Evolutionary conservation across 768 basidiomycete genomes (phyloP), one percentile per base, ranked within the genome.

Genomic region (Leccinum uliginosum): DNA sequence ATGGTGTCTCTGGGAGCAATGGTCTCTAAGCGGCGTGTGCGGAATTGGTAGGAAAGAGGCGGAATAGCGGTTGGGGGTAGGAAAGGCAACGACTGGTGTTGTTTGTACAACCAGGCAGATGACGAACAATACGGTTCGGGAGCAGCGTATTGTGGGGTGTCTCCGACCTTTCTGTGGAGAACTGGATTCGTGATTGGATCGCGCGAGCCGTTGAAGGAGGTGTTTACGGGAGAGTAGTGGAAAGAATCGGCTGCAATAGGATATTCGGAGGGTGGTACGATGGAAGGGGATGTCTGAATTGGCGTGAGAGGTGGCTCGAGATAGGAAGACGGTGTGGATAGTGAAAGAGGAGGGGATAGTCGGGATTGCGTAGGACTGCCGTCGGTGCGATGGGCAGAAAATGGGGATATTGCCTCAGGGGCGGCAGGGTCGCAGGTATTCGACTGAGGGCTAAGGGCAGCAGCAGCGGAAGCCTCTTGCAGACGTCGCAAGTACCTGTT

Each of bases 1-100:
- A 94, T 85, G 6, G 86, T 88, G 56, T 90, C 87, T 53, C 90
- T 80, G 19, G 90, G 88, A 10, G 91, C 88, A 53, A 94, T 83
- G 58, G 89, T 85, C 66, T 93, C 89, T 47, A 96, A 75, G 32
- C 88, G 79, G 65, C 86, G 86, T 2, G 86, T 80, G n/a, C 85
- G 81, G 66, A 85, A 86, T 67, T 86, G 86, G 66, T 82, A 82
- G 0, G 86, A 85, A 29, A 91, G 79, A n/a, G 88, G 83, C 23
- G 80, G 78, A 27, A 80, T 67, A 51, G 65, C 67, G 21, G 69
- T 65, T 15, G 83, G 83, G 12, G 73, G 62, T 34, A 72, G 73
- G 40, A 81, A 71, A 17, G 78, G 74, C 26, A 78, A 74, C 4
- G 78, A 72, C 8, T 77, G 79, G 55, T 84, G 81, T 58, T 86